Conservation (phyloP, 441 rosid species). For the Capsella rubella region DNA sequence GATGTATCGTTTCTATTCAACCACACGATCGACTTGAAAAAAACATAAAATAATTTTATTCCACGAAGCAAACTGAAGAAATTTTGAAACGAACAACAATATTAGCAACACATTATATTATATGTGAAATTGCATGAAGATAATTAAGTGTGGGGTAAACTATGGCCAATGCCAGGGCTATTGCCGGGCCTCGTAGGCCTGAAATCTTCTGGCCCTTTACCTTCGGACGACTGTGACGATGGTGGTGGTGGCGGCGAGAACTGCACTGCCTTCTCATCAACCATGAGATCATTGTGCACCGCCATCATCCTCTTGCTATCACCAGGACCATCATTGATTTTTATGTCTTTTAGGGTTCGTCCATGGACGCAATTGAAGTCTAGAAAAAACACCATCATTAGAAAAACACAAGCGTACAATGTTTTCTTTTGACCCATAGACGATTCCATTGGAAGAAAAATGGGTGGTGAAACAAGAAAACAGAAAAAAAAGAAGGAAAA, state of each 20-base stretch:
- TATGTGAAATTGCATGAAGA: constrained; percentile 25
- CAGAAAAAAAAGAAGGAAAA: constrained; percentile 3
- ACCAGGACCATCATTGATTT: constrained; percentile 16
- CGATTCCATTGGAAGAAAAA: constrained; percentile 32
- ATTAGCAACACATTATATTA: constrained; percentile 9
- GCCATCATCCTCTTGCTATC: constrained; percentile 25
- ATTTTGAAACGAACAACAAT: neutral
- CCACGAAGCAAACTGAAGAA: constrained; percentile 20
- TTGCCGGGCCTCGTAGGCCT: constrained; percentile 54
- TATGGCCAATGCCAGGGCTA: constrained; percentile 50
- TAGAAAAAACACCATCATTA: constrained; percentile 36
- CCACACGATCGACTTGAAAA: neutral
- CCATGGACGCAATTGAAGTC: constrained; percentile 37
- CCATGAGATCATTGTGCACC: neutral
- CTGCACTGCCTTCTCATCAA: constrained; percentile 19
- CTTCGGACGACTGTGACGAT: constrained; percentile 16
- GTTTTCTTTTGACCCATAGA: constrained; percentile 45
- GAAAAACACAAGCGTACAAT: constrained; percentile 31
- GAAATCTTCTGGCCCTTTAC: constrained; percentile 46
- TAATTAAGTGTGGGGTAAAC: constrained; percentile 30
- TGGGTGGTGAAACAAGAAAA: constrained; percentile 32
- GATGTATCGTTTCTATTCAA: constrained; percentile 19
- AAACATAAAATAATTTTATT: constrained; percentile 28
- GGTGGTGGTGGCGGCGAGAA: constrained; percentile 16
- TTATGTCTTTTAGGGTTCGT: constrained; percentile 35